Conservation (phyloP, 495 filamentous ascomycete species). For the Tuber magnatum region DNA sequence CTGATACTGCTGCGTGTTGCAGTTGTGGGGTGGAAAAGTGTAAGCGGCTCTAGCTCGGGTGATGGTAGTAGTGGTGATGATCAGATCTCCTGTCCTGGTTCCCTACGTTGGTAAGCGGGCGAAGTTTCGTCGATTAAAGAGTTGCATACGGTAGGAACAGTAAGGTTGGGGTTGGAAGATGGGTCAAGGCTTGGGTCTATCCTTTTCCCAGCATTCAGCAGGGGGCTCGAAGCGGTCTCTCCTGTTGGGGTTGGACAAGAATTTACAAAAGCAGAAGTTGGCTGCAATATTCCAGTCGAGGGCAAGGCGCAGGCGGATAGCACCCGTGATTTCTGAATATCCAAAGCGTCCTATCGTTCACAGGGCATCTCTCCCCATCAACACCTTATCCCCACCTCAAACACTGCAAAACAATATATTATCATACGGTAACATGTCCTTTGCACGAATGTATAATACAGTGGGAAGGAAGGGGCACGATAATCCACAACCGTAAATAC, state of each 20-base stretch:
- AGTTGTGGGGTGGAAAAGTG: constrained; percentile 3
- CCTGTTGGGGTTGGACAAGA: constrained; percentile 2
- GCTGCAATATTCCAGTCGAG: not conserved
- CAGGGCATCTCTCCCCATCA: not conserved
- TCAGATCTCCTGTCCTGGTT: not conserved
- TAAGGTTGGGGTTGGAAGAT: not conserved
- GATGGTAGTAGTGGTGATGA: not conserved
- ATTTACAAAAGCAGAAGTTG: not conserved
- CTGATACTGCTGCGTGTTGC: constrained; percentile 12
- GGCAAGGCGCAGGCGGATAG: constrained; percentile 2
- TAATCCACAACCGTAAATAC: not conserved
- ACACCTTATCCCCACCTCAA: not conserved
- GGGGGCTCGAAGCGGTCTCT: not conserved
- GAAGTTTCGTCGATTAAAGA: constrained; percentile 10
- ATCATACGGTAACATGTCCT: not conserved
- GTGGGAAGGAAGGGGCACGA: not conserved
- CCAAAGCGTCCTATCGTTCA: not conserved
- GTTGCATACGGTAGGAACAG: not conserved
- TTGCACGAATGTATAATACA: not conserved
- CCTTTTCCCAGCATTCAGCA: not conserved
- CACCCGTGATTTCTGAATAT: not conserved
- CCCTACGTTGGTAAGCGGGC: constrained; percentile 18
- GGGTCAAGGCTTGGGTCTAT: not conserved
- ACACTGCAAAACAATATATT: not conserved
- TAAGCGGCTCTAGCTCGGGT: not conserved